Evolutionary conservation across 805 yeast genomes (phyloP).

Genomic region (Nematodospora valgi): DNA sequence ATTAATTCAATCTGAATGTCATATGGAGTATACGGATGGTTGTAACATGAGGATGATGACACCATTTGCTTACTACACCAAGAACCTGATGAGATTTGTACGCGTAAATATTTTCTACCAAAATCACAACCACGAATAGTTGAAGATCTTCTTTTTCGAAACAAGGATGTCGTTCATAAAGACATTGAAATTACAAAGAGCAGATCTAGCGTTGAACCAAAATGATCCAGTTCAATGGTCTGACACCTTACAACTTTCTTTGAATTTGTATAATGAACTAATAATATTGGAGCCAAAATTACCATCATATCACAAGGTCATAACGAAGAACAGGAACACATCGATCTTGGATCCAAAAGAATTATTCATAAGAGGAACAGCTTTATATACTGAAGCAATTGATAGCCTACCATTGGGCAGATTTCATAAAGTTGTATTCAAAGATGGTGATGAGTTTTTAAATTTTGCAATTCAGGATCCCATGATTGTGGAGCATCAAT

Average conservation of each 20-base stretch:
- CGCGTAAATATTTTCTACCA: no score
- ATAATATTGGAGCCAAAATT: slow-evolving; percentile 37
- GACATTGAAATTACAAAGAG: slow-evolving; percentile 10
- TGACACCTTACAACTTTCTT: slow-evolving; percentile 31
- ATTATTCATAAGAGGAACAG: slow-evolving; percentile 21
- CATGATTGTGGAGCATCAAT: slow-evolving; percentile 28
- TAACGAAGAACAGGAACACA: slow-evolving; percentile 11
- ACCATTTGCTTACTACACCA: no score
- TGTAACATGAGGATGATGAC: slow-evolving; percentile 35
- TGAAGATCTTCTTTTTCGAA: background rate
- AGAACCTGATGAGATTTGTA: no score
- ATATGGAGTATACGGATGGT: slow-evolving; percentile 84
- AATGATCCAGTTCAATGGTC: slow-evolving; percentile 33
- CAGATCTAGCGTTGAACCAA: slow-evolving; percentile 12
- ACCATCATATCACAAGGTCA: slow-evolving; percentile 28
- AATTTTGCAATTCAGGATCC: slow-evolving; percentile 30
- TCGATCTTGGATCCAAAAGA: slow-evolving; percentile 20
- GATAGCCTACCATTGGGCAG: slow-evolving; percentile 28
- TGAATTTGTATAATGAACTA: slow-evolving; percentile 30
- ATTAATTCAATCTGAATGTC: slow-evolving; percentile 73
- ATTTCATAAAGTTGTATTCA: slow-evolving; percentile 21
- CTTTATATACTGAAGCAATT: slow-evolving; percentile 25
- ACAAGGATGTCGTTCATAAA: background rate
- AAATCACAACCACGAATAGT: background rate
- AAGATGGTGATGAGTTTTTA: slow-evolving; percentile 25